Percentiles rank a stretch among this genome's conserved stretches.
phyloP scores from a whole-genome alignment of 495 filamentous ascomycete genomes.

The Evansstolkia leycettana region DNA sequence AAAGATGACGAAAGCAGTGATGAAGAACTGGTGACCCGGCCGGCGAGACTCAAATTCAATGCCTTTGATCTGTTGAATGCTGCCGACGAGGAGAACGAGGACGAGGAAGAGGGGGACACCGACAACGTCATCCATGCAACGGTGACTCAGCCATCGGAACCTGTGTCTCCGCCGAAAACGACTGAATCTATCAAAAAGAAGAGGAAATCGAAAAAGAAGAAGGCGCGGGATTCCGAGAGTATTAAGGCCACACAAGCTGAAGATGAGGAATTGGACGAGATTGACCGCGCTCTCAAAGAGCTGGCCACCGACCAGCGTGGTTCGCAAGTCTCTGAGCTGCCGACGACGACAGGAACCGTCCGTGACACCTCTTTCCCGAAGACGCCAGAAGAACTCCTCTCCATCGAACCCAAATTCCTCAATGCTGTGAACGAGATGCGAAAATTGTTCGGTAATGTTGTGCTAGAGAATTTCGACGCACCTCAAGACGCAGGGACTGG shows the following conservation, averaged over 20 bases:
- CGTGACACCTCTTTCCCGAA: slow-evolving; percentile 33
- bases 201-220: slow-evolving; percentile 40
- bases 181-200: slow-evolving; percentile 17
- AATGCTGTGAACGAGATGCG: slow-evolving; percentile 92
- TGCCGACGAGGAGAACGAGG: slow-evolving; percentile 50
- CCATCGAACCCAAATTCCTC: slow-evolving; percentile 65
- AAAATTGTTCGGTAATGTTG: slow-evolving; percentile 73
- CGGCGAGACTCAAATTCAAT: slow-evolving; percentile 32
- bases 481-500: slow-evolving; percentile 40
- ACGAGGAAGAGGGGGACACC: slow-evolving; percentile 21
- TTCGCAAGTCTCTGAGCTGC: slow-evolving; percentile 6
- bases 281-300: slow-evolving; percentile 64
- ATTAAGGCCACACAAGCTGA: slow-evolving; percentile 7
- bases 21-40: slow-evolving; percentile 23
- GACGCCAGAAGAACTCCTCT: slow-evolving; percentile 44
- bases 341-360: slow-evolving; percentile 15
- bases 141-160: slow-evolving; percentile 7
- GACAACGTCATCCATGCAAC: slow-evolving; percentile 20
- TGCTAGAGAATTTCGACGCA: slow-evolving; percentile 49
- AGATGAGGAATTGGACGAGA: slow-evolving; percentile 55
- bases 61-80: slow-evolving; percentile 40
- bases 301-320: slow-evolving; percentile 30
- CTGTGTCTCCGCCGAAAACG: slow-evolving; percentile 8
- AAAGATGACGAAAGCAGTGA: slow-evolving; percentile 41
- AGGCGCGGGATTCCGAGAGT: slow-evolving; percentile 7